Evolutionary conservation across 805 yeast species (phyloP).

Genomic region (Suhomyces pyralidae): DNA sequence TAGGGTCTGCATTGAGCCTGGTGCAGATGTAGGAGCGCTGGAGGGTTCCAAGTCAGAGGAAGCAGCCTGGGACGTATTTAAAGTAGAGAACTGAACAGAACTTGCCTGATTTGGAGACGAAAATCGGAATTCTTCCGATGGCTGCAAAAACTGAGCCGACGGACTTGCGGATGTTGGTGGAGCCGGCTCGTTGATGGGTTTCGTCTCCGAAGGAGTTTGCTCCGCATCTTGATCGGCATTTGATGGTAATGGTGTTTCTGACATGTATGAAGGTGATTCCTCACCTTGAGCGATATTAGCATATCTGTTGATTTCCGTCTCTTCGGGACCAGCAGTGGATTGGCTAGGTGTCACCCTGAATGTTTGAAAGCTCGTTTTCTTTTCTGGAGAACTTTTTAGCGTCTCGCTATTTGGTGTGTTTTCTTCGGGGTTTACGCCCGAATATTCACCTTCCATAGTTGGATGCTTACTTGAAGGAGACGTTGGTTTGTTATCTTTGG

Average conservation of each 20-base stretch:
- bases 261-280: not conserved
- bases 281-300: not conserved
- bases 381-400: not conserved
- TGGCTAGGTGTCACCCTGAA: not conserved
- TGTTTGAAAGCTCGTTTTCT: not conserved
- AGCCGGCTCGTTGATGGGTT: not conserved
- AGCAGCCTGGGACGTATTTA: not conserved
- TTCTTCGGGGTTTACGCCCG: not conserved
- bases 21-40: not conserved
- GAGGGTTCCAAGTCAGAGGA: not conserved
- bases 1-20: not conserved
- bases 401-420: not conserved
- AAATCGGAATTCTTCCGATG: not conserved
- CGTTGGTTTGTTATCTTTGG: conserved; percentile 6
- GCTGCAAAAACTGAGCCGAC: not conserved
- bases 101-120: not conserved
- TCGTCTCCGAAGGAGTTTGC: not conserved
- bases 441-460: not conserved
- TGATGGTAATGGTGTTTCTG: not conserved
- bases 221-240: not conserved
- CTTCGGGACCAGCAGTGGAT: not conserved
- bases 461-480: not conserved
- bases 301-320: not conserved
- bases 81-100: not conserved
- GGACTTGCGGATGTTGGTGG: not conserved